Base-by-base conservation (phyloP, 176 grass and related monocot genomes). In the Musa acuminata region DNA sequence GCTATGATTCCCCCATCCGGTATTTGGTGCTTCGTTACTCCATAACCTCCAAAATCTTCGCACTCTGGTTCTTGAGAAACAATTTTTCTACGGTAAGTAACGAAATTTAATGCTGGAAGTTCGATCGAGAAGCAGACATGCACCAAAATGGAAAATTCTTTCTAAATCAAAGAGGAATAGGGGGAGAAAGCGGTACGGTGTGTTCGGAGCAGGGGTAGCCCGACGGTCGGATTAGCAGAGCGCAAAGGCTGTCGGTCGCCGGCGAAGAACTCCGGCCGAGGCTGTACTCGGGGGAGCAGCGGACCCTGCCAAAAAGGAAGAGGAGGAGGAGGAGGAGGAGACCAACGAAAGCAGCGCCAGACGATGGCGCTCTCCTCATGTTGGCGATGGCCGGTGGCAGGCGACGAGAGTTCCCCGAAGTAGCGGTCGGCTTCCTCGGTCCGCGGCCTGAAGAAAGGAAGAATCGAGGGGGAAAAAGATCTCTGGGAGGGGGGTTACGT, bases 191-290 rank as follows among this genome's bases (percentile, higher is more conserved):
- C 17, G 71, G 14, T 85, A 97, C 93, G 0, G 77, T 97, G 82
- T 97, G 83, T 68, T 97, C 90, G 21, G 87, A 85, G 72, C 93
- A 97, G 19, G 87, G 90, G 64, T 97, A 97, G 51, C 83, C 90
- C 20, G 80, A 76, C 5, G 90, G 87, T 53, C 79, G 75, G 69
- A 97, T 79, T 68, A 92, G 85, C 84, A 77, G 76, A 77, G 79
- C 79, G 82, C 93, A 97, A 24, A 97, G 83, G 25, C 93, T 77
- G 11, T 79, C 52, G 52, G 51, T 59, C 52, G 60, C 69, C 25
- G 73, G 67, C 85, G 82, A 27, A 69, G 58, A 27, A 17, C 77
- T 43, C 73, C 64, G 23, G 75, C 59, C 11, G 26, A 66, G 8
- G 72, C 63, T 5, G 68, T 24, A 65, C 67, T 21, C 49, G 43